Evolutionary conservation across 73 alveolate genomes (phyloP).

Genomic region (Diophrys sp.): DNA sequence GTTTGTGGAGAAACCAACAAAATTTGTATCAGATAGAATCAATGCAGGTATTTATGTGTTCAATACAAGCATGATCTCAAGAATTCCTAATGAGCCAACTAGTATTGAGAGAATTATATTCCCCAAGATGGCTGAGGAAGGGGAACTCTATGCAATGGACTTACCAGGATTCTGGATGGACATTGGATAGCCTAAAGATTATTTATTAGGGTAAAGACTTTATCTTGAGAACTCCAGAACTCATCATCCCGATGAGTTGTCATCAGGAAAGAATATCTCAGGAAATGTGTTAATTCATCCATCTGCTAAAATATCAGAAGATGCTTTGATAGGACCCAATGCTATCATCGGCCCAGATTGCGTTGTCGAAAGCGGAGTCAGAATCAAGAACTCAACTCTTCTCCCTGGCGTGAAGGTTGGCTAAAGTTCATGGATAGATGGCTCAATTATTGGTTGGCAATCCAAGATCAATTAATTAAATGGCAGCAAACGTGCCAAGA

Average conservation of each 20-base stretch:
- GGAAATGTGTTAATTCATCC: conserved; percentile 75
- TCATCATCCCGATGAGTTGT: conserved; percentile 43
- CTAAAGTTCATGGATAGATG: conserved; percentile 62
- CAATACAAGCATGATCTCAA: conserved; percentile 79
- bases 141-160: conserved; percentile 76
- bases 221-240: conserved; percentile 67
- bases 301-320: conserved; percentile 71
- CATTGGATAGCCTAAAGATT: conserved; percentile 98
- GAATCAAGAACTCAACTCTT: conserved; percentile 66
- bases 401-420: conserved; percentile 62
- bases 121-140: conserved; percentile 96
- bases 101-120: conserved; percentile 94
- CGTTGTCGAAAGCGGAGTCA: conserved; percentile 72
- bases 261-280: conserved; percentile 44
- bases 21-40: conserved; percentile 89
- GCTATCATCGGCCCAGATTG: conserved; percentile 96
- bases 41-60: conserved; percentile 97
- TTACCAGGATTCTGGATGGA: conserved; percentile 98
- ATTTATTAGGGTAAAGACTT: conserved; percentile 70
- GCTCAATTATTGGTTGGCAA: conserved; percentile 88
- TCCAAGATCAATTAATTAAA: no score
- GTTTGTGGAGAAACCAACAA: conserved; percentile 94
- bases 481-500: no score
- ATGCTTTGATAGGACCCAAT: conserved; percentile 92
- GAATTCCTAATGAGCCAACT: conserved; percentile 92